Base-by-base conservation (phyloP, 805 yeast genomes). In the Candida bentonensis region DNA sequence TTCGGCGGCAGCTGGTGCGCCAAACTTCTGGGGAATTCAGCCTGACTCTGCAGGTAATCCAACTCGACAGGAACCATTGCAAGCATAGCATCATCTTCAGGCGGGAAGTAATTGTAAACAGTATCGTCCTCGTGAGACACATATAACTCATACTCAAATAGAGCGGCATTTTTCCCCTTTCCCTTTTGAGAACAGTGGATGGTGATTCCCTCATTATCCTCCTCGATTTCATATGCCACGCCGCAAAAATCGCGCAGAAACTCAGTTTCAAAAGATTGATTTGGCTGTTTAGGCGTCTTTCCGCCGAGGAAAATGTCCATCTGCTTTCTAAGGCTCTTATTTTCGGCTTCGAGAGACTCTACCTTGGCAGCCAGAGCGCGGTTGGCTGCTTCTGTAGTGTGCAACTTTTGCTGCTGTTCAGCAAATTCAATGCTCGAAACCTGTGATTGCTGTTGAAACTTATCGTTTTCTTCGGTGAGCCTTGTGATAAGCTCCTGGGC, bases 301-400 rank as follows among this genome's bases (percentile, higher is more conserved):
- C 36, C 36, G 36, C 36, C 36, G n/a, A 30, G 36, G 36, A 30
- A 30, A 30, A 30, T 15, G n/a, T 11, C 7, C 36, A 30, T 30
- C n/a, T 30, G 36, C 13, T 30, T 30, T 5, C 13, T 13, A 11
- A 30, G 17, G 20, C 36, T 30, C 17, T 30, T 30, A 17, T 30
- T 30, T 15, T 30, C 36, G 5, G 20, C 17, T n/a, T 30, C 36
- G n/a, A 30, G 36, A 7, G 36, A 30, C 11, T 30, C 20, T 17
- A 30, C 36, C 36, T 30, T 30, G 36, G 7, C 20, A 9, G n/a
- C 36, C 36, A 30, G 17, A 11, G 11, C 5, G 7, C n/a, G 17
- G n/a, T 30, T 30, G 17, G 36, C 36, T 15, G 7, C n/a, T 15
- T 30, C 36, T 4, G n/a, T 17, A 15, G 20, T 30, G 7, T 30